These are phyloP conservation scores for Fonsecaea erecta DNA, from an alignment of 2,329 filamentous ascomycete species.

Conservation along the genomic window DNA sequence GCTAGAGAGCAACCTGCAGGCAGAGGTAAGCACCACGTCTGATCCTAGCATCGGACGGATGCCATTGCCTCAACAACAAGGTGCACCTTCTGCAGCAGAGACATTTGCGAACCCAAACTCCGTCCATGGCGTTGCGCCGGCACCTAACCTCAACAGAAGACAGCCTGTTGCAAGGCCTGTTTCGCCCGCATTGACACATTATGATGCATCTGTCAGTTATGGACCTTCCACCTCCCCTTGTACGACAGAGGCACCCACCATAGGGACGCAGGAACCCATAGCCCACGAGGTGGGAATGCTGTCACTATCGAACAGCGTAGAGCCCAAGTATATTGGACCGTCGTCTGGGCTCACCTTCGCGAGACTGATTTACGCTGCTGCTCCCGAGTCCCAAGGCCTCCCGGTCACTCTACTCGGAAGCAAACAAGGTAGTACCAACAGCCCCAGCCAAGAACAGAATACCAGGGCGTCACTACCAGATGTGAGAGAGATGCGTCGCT, in stretches of 20 bases:
- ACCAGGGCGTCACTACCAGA: background rate
- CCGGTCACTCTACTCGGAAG: background rate
- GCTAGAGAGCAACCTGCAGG: no score
- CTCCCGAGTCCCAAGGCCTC: background rate
- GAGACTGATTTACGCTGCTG: conserved; percentile 5
- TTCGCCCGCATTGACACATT: no score
- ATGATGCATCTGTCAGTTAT: no score
- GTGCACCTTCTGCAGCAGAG: no score
- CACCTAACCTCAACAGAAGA: no score
- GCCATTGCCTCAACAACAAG: no score
- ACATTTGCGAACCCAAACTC: no score
- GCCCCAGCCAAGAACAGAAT: background rate
- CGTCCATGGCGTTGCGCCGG: no score
- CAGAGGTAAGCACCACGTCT: no score
- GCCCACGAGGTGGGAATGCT: conserved; percentile 6
- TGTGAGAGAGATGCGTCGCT: background rate
- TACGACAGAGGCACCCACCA: background rate
- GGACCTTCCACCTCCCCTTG: background rate
- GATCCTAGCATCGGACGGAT: no score
- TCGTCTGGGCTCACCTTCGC: conserved; percentile 5
- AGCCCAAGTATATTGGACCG: conserved; percentile 10
- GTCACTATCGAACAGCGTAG: conserved; percentile 1
- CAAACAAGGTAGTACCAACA: background rate
- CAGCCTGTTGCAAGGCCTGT: no score
- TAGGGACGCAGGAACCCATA: background rate